Base-by-base conservation (phyloP, 2,329 filamentous ascomycete genomes). In the Reticulascus tulasneorum region DNA sequence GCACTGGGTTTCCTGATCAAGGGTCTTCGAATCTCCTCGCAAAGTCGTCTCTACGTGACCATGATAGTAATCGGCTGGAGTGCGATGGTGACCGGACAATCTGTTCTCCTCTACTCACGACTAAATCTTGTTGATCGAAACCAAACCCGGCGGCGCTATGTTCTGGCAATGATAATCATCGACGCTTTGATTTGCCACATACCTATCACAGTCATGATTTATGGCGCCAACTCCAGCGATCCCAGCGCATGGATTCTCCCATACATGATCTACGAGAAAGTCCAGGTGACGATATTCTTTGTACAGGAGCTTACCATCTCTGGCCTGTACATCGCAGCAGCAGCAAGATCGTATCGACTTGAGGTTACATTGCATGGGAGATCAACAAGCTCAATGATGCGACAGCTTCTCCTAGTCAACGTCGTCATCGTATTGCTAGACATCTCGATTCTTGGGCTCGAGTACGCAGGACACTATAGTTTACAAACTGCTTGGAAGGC, bases 61-160 rank as follows among this genome's bases (percentile, higher is more conserved):
- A 53, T 62, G 7, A 64, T 63, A 7, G 37, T 70, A 6, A 56
- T 71, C 30, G 73, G 73, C 16, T 59, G 56, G 56, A 37, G 53
- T 7, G 43, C 45, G 4, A 79, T 82, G 75, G 69, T 82, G 0
- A 77, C 75, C 3, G 78, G 77, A 1, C 75, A 80, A 50, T 71
- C 71, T 0, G 47, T 81, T 9, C 77, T 82, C 4, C 59, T 82
- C 3, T 82, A 76, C 60, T 81, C 76, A 1, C 68, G 78, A 9
- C 63, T 82, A 1, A 76, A 81, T 50, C 62, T 82, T 1, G 65
- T 82, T 10, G 56, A 77, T 4, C 67, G 66, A 9, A 71, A 76
- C 60, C 28, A 65, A 4, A 54, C 54, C 4, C 52, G 69, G 3
- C 58, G 81, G 0, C 65, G 62, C 7, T 60, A 62, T 9, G 69